Base-by-base conservation (phyloP, 2,329 filamentous ascomycete species). In the Aspergillus sclerotialis region DNA sequence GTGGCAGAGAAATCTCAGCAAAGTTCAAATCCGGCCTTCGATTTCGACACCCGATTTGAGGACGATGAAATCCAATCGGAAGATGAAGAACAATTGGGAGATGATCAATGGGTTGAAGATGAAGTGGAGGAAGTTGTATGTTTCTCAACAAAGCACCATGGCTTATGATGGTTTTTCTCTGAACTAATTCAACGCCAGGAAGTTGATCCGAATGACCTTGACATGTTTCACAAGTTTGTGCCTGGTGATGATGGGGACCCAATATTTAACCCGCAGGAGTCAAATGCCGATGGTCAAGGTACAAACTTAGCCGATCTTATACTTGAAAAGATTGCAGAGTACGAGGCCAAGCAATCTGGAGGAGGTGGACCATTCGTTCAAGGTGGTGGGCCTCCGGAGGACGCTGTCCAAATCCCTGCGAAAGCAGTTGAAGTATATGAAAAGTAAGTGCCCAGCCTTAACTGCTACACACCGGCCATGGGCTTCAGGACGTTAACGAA, bases 381-480 rank as follows among this genome's bases (percentile, higher is more conserved):
- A 39, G 75, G 73, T 21, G 70, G 76, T 35, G 75, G 72, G 12
- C 61, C 73, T 1, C 73, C 78, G 2, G 84, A 92, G 45, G 89
- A 94, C 42, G 84, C 87, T 13, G 80, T 87, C 31, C 84, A 94
- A 56, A 71, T 98, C 33, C 88, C 88, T 2, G 82, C 82, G 28
- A 95, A 94, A 65, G 88, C 95, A 10, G 75, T 95, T 11, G 90
- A 96, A 56, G 90, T 94, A 11, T 96, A 93, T 61, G 83, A 84
- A 41, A 93, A 94, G 79, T 85, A 67, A 40, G 66, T n/a, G n/a
- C n/a, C n/a, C n/a, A n/a, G n/a, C n/a, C n/a, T n/a, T n/a, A n/a
- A n/a, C n/a, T n/a, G n/a, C n/a, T n/a, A n/a, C n/a, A n/a, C n/a
- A n/a, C n/a, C n/a, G n/a, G n/a, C 10, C 19, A 23, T 23, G 19